These are phyloP conservation scores for Mycena amicta DNA, from an alignment of 768 basidiomycete species.

Conservation along the genomic window DNA sequence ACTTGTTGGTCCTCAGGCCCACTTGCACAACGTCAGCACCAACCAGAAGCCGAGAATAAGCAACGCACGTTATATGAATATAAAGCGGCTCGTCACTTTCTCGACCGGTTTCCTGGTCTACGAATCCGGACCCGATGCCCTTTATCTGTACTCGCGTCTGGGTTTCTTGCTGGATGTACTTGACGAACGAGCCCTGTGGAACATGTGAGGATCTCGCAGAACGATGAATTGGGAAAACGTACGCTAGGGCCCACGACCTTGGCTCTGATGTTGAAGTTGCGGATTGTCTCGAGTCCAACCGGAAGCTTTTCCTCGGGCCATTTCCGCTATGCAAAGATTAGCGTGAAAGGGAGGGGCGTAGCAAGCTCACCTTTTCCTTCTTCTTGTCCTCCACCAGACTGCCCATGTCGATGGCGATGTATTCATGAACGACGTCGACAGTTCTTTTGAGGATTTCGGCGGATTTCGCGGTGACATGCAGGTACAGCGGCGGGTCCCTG, in stretches of 20 bases:
- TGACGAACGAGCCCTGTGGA: constrained; percentile 91
- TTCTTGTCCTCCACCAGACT: constrained; percentile 81
- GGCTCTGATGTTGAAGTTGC: constrained; percentile 97
- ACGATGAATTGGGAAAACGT: constrained; percentile 28
- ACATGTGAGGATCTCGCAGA: neutral
- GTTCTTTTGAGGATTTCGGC: constrained; percentile 68
- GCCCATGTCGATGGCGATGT: constrained; percentile 75
- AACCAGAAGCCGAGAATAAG: constrained; percentile 19
- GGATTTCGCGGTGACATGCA: constrained; percentile 84
- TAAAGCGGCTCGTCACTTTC: constrained; percentile 84
- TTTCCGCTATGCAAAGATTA: constrained; percentile 62
- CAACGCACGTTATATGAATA: constrained; percentile 76
- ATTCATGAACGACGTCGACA: constrained; percentile 71
- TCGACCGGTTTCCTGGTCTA: constrained; percentile 83
- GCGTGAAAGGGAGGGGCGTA: neutral
- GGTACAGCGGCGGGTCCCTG: constrained; percentile 90
- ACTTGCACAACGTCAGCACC: constrained; percentile 25
- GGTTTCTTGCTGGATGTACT: constrained; percentile 97
- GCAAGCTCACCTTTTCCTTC: constrained; percentile 63
- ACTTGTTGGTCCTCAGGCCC: constrained; percentile 91
- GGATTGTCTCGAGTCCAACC: constrained; percentile 84
- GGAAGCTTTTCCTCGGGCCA: constrained; percentile 98
- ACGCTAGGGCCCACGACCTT: constrained; percentile 97
- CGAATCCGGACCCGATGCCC: constrained; percentile 91
- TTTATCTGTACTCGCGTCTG: constrained; percentile 97